Evolutionary conservation across 83 land plant species (phyloP).

Genomic region (Diphasiastrum complanatum): DNA sequence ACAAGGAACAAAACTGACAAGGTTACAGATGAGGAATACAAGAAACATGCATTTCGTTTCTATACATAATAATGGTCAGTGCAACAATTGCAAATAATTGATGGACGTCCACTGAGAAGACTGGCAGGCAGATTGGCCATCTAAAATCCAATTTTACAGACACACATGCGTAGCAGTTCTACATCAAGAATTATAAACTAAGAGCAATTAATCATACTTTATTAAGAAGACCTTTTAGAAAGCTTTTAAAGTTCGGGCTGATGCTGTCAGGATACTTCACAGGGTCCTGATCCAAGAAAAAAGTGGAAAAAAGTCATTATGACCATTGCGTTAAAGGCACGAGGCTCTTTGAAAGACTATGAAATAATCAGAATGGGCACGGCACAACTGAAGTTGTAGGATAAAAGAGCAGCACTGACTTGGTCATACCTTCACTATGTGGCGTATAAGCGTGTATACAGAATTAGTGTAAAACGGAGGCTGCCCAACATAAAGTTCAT

Average conservation of each 20-base stretch:
- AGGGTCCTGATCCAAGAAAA: conserved; percentile 65
- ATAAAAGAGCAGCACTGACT: neutral
- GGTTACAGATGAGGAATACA: neutral
- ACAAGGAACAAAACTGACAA: neutral
- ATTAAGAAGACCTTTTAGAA: conserved; percentile 84
- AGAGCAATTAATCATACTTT: conserved; percentile 44
- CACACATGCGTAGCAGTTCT: no score
- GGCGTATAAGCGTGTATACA: conserved; percentile 87
- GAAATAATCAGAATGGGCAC: no score
- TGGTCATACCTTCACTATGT: conserved; percentile 74
- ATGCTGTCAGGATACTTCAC: conserved; percentile 94
- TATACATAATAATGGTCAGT: neutral
- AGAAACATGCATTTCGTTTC: neutral
- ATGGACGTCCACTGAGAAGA: neutral
- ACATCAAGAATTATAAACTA: neutral
- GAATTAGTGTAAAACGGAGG: conserved; percentile 99
- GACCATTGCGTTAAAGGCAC: no score
- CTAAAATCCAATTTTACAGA: no score
- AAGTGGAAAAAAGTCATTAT: neutral
- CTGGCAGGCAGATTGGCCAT: neutral
- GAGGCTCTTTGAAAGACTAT: no score
- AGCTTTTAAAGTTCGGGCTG: conserved; percentile 76
- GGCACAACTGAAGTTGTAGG: neutral
- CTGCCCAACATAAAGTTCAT: conserved; percentile 96
- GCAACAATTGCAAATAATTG: no score